phyloP scores from a whole-genome alignment of 441 rosid species.

The Monsonia emarginata region DNA sequence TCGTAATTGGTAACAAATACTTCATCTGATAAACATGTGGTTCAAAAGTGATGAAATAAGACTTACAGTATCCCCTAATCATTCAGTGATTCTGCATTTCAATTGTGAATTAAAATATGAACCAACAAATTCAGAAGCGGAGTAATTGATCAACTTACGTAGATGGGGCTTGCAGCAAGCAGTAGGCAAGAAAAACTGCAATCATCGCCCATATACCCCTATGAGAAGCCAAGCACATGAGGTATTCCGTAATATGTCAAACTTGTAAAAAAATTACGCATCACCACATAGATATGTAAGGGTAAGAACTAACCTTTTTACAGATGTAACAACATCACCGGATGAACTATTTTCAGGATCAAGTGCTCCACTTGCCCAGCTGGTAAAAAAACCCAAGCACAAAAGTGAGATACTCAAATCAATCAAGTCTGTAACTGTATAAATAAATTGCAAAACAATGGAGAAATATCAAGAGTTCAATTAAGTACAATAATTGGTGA shows the following conservation, averaged over 20 bases:
- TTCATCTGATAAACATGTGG: too few species aligned
- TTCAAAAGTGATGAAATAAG: too few species aligned
- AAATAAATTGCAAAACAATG: too few species aligned
- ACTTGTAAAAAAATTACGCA: background rate
- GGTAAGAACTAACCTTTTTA: constrained; percentile 56
- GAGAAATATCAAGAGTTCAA: too few species aligned
- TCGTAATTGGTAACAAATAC: too few species aligned
- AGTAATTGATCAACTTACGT: constrained; percentile 41
- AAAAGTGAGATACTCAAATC: background rate
- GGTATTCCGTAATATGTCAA: constrained; percentile 15
- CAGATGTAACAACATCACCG: constrained; percentile 73
- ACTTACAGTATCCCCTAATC: too few species aligned
- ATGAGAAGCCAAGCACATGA: constrained; percentile 21
- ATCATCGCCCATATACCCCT: constrained; percentile 99
- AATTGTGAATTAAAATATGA: background rate
- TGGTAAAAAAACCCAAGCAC: constrained; percentile 18
- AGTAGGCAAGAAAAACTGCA: constrained; percentile 94
- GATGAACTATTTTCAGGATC: constrained; percentile 58
- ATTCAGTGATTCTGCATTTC: background rate
- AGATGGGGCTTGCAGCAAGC: constrained; percentile 97
- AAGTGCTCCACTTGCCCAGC: constrained; percentile 98
- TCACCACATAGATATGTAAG: background rate
- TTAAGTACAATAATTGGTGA: too few species aligned
- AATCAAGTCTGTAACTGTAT: too few species aligned
- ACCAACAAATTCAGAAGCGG: background rate